Percentiles rank a stretch among this genome's conserved stretches.
Evolutionary conservation across 805 yeast genomes (phyloP).

Genomic region (Candida verbasci): DNA sequence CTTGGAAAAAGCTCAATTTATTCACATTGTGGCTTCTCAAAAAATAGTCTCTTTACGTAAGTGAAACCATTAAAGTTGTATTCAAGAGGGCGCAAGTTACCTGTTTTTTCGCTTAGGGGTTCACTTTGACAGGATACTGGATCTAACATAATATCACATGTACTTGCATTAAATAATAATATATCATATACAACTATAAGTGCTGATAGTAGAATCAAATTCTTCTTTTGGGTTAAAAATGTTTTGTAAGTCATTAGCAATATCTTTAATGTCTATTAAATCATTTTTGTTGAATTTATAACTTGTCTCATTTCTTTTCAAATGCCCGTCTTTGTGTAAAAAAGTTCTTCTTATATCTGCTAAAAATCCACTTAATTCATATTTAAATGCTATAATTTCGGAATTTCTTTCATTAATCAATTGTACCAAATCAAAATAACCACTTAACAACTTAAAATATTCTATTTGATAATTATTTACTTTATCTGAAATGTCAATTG

Average conservation of each 20-base stretch:
- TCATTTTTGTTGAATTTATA: not conserved
- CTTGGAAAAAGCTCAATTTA: too few species aligned
- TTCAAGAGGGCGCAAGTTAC: too few species aligned
- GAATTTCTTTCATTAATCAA: slow-evolving; percentile 11
- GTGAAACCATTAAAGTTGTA: too few species aligned
- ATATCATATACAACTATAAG: not conserved
- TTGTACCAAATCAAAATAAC: slow-evolving; percentile 13
- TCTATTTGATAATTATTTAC: slow-evolving; percentile 7
- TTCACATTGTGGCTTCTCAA: too few species aligned
- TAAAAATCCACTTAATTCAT: not conserved
- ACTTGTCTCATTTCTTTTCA: slow-evolving; percentile 6
- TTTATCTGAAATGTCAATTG: too few species aligned
- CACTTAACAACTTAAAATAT: slow-evolving; percentile 12
- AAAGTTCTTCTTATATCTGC: too few species aligned
- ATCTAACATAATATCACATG: too few species aligned
- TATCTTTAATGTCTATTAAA: not conserved
- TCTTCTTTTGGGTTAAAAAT: slow-evolving; percentile 9
- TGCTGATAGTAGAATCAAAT: slow-evolving; percentile 7
- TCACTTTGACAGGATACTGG: too few species aligned
- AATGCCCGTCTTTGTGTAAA: not conserved
- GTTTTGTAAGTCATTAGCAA: slow-evolving; percentile 2
- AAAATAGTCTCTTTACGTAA: too few species aligned
- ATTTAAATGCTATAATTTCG: slow-evolving; percentile 12
- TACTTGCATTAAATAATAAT: too few species aligned
- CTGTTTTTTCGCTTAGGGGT: too few species aligned